Evolutionary conservation across 2,329 filamentous ascomycete genomes (phyloP).

Genomic region (Aspergillus oerlinghausenensis): DNA sequence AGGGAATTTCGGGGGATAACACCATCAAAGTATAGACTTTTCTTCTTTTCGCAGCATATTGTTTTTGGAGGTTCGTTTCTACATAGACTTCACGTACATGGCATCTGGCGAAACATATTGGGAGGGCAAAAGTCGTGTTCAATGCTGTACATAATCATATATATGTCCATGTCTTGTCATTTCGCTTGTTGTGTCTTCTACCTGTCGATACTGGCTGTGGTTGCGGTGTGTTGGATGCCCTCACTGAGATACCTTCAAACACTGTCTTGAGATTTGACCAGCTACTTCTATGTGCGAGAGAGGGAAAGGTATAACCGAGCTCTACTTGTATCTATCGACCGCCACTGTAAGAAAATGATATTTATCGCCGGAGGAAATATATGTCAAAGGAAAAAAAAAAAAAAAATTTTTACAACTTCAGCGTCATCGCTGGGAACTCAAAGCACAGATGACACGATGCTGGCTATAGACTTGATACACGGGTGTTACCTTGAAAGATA

Average conservation of each 20-base stretch:
- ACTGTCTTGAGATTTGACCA: not conserved
- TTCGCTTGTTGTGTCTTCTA: not conserved
- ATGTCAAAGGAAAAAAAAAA: no score
- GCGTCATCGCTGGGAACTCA: no score
- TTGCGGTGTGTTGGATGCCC: not conserved
- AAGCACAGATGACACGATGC: no score
- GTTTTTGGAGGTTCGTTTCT: constrained; percentile 3
- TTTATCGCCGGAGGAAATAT: not conserved
- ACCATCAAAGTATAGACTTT: constrained; percentile 44
- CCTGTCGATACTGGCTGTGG: not conserved
- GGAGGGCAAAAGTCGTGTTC: constrained; percentile 7
- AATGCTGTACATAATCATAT: constrained; percentile 3
- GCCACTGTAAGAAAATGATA: not conserved
- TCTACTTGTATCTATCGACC: not conserved
- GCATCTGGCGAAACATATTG: constrained; percentile 13
- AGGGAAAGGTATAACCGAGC: not conserved
- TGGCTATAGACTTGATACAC: not conserved
- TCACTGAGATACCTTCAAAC: not conserved
- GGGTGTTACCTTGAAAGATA: not conserved
- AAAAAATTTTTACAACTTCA: no score
- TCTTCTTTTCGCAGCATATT: constrained; percentile 1
- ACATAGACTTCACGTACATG: constrained; percentile 11
- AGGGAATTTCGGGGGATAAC: constrained; percentile 39
- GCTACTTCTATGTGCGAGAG: not conserved
- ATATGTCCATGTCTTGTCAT: not conserved